Conservation (phyloP, 768 basidiomycete genomes). For the Xerocomus brunneocitrinus region DNA sequence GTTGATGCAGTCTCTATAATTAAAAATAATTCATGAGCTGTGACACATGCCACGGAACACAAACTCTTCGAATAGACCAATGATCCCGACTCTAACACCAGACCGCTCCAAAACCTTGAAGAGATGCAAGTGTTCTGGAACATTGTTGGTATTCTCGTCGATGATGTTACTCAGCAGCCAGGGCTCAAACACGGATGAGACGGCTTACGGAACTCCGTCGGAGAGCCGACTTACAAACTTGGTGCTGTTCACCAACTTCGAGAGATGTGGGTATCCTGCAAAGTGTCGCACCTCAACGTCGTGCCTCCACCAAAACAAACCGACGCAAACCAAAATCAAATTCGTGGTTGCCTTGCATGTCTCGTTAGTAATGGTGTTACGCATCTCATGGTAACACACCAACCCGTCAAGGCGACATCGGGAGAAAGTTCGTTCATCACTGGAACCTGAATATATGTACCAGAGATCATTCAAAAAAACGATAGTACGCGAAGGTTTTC, state of each 20-base stretch:
- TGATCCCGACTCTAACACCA: conserved; percentile 70
- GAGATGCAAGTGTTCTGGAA: conserved; percentile 58
- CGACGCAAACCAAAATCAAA: conserved; percentile 70
- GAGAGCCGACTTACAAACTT: conserved; percentile 54
- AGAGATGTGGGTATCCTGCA: conserved; percentile 60
- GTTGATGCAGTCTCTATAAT: conserved; percentile 78
- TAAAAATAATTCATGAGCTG: neutral
- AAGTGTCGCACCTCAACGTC: neutral
- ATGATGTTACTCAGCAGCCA: conserved; percentile 90
- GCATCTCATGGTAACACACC: conserved; percentile 20
- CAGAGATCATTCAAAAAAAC: neutral
- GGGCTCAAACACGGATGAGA: conserved; percentile 44
- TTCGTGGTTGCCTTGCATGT: conserved; percentile 74
- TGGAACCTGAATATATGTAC: conserved; percentile 53
- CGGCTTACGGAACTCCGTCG: neutral
- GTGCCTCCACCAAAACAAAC: neutral
- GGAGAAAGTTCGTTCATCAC: conserved; percentile 75
- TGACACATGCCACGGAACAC: conserved; percentile 6
- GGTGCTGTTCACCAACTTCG: conserved; percentile 65
- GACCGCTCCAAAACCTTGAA: conserved; percentile 65
- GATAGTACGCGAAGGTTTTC: neutral
- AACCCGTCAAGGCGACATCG: conserved; percentile 80
- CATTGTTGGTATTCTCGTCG: conserved; percentile 55
- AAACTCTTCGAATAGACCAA: conserved; percentile 85
- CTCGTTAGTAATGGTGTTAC: conserved; percentile 6